Base-by-base conservation (phyloP, 2,329 filamentous ascomycete genomes). In the Xylaria sp. region DNA sequence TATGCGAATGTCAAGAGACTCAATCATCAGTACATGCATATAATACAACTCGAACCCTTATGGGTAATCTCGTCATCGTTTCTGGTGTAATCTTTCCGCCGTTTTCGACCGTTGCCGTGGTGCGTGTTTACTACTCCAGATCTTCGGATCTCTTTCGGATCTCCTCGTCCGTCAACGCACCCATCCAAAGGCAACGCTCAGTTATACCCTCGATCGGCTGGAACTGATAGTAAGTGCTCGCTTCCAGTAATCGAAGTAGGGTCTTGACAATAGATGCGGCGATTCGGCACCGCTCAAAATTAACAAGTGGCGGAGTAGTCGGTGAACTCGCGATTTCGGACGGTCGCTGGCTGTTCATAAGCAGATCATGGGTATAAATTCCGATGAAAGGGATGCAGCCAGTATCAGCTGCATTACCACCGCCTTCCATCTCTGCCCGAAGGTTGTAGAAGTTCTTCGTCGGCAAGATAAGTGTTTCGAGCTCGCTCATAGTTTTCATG, bases 351-450 rank as follows among this genome's bases (percentile, higher is more conserved):
- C 89, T 87, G 71, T 94, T 94, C 80, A 91, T 92, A 46, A 94
- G 86, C 42, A 95, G 81, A 73, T 95, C 92, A 71, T 94, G 91
- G 1, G 91, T 94, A 75, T 95, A 95, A 58, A 89, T 88, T 61
- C 89, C 92, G 50, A 95, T 90, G 73, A 95, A 94, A 0, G 92
- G 92, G 64, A 95, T 94, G 70, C 92, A 94, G 1, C 90, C 91
- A 38, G 84, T 82, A 57, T 92, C 88, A 1, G 83, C 76, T 42
- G 75, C 70, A 7, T 70, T 80, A 1, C 85, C 85, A 17, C 78
- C 79, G 2, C 84, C 83, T 75, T 95, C 92, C 92, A 94, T 95
- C 77, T 94, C 92, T 0, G 87, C 84, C 43, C 92, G 85, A 15
- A 95, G 82, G 67, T 85, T 89, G 74, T 90, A 84, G 70, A 94